Evolutionary conservation across 805 yeast genomes (phyloP), one percentile per base, ranked within the genome.

Genomic region (Candida sonorensis): DNA sequence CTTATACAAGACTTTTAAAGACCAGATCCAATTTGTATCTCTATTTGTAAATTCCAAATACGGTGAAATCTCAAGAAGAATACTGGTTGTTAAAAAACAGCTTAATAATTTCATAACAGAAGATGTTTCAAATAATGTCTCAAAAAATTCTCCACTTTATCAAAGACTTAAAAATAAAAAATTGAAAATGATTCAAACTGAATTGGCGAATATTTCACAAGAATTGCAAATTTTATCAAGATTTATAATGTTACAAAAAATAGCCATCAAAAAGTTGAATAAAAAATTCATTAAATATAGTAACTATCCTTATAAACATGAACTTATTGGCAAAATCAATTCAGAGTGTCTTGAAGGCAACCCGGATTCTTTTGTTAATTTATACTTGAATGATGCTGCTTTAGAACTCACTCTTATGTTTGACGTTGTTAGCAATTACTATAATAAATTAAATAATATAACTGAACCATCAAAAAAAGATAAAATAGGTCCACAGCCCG

Each of bases 181-280:
- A 29, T 26, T 57, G 13, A 23, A 41, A 3, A 33, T 41, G 4
- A 49, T 52, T 14, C 50, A 53, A 52, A 48, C 45, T 31, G 75
- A 62, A 48, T 64, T 60, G 49, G 64, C 48, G 30, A 59, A 42
- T 40, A 67, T 66, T 27, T 70, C 68, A 35, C 59, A 46, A 12
- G 78, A 74, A 28, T 59, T 81, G 17, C 83, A 79, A 45, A 71
- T 77, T 39, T 59, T 84, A 29, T 67, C 83, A n/a, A 66, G 85
- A 40, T 84, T 80, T 49, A 72, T 82, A 11, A 59, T 78, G 15
- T 68, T 83, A 7, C 95, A 84, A 50, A 77, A 78, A 47, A 76
- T 85, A 3, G 94, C 77, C 5, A 65, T 81, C 30, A 66, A 78
- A 40, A 84, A 84, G 57, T 67, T 84, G 30, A 63, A 84, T 46